Conservation (phyloP, 345 rosid species). For the Noccaea bulbosa region DNA sequence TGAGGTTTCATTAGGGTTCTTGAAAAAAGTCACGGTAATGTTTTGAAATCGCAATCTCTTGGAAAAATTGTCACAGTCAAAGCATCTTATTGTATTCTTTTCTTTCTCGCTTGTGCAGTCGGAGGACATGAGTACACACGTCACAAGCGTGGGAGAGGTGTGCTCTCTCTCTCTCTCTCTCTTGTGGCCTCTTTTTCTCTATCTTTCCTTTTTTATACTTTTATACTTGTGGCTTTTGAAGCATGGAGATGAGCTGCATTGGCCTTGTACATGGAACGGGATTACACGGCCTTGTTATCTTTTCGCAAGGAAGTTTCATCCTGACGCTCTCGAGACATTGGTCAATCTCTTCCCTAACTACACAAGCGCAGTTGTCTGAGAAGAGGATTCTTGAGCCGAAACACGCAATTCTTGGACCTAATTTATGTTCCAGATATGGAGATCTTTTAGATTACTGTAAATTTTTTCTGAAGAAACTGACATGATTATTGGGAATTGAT, state of each 20-base stretch:
- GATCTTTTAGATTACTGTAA: slow-evolving; percentile 34
- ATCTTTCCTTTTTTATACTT: not conserved
- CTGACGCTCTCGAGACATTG: slow-evolving; percentile 68
- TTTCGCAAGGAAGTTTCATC: slow-evolving; percentile 88
- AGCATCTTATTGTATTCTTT: slow-evolving; percentile 7
- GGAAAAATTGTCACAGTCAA: not conserved
- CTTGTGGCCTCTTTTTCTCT: not conserved
- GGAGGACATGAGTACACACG: slow-evolving; percentile 68
- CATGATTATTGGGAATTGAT: slow-evolving; percentile 20
- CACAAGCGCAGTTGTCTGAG: slow-evolving; percentile 47
- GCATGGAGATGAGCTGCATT: slow-evolving; percentile 64
- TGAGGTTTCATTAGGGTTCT: slow-evolving; percentile 62
- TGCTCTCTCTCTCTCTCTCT: not conserved
- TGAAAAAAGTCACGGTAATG: slow-evolving; percentile 78
- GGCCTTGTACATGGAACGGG: slow-evolving; percentile 91
- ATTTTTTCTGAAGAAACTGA: slow-evolving; percentile 22
- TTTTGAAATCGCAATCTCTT: not conserved
- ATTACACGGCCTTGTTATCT: slow-evolving; percentile 89
- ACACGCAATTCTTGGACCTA: slow-evolving; percentile 25
- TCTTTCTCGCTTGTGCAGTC: slow-evolving; percentile 58
- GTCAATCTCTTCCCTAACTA: slow-evolving; percentile 76
- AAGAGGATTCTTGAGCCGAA: slow-evolving; percentile 35
- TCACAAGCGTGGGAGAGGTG: slow-evolving; percentile 73
- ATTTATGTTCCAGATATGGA: slow-evolving; percentile 20
- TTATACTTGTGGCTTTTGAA: slow-evolving; percentile 28